These are phyloP conservation scores for Phaffia rhodozyma DNA, from an alignment of 1,284 basidiomycete genomes.

Conservation along the genomic window DNA sequence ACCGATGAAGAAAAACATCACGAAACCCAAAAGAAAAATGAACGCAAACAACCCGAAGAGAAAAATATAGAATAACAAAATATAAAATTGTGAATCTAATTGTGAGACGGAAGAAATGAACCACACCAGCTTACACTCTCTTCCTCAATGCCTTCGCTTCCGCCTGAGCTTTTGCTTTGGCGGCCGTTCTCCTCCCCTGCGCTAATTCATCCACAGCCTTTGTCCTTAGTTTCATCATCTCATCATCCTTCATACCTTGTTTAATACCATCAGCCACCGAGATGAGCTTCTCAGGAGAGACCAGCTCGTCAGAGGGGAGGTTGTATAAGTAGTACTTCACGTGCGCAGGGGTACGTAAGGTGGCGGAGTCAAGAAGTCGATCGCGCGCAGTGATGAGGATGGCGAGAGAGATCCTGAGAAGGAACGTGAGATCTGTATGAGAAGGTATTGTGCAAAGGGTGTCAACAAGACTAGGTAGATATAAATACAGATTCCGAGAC, in stretches of 20 bases:
- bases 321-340: conserved; percentile 28
- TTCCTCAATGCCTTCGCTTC: too few species aligned
- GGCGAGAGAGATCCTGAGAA: conserved; percentile 66
- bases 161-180: not conserved
- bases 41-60: not conserved
- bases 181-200: not conserved
- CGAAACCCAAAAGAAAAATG: not conserved
- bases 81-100: not conserved
- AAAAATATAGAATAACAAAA: not conserved
- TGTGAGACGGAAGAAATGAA: not conserved
- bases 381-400: conserved; percentile 41
- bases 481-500: not conserved
- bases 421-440: conserved; percentile 56
- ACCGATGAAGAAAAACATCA: too few species aligned
- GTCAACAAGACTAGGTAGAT: not conserved
- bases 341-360: conserved; percentile 15
- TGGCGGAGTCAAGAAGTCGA: conserved; percentile 26
- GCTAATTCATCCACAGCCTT: conserved; percentile 7
- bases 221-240: conserved; percentile 27
- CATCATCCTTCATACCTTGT: conserved; percentile 28
- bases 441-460: not conserved
- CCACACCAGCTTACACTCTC: too few species aligned
- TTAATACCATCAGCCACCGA: conserved; percentile 29
- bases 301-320: conserved; percentile 31
- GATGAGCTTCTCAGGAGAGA: conserved; percentile 33